Evolutionary conservation across 768 basidiomycete species (phyloP).

Genomic region (Mycena venus): DNA sequence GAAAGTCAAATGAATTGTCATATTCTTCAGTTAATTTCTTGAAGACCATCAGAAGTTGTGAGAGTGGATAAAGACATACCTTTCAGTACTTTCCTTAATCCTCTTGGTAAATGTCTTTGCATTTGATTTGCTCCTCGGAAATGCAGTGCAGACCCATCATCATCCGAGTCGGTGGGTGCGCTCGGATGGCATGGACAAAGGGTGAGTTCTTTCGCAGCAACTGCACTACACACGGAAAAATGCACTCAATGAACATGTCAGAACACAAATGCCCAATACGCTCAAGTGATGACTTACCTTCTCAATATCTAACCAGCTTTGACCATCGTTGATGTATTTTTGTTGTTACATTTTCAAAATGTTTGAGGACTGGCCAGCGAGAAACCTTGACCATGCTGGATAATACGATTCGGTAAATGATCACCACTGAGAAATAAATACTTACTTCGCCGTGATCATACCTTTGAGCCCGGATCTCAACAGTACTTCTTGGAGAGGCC

Average conservation of each 20-base stretch:
- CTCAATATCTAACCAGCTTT: constrained; percentile 30
- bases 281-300: constrained; percentile 4
- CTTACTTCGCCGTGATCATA: constrained; percentile 19
- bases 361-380: constrained; percentile 29
- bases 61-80: background rate
- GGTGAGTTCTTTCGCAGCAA: constrained; percentile 14
- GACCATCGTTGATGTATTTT: constrained; percentile 28
- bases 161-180: constrained; percentile 16
- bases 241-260: background rate
- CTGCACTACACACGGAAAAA: constrained; percentile 24
- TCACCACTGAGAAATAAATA: background rate
- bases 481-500: constrained; percentile 17
- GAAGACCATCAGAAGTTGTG: background rate
- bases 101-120: constrained; percentile 13
- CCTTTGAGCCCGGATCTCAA: background rate
- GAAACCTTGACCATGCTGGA: constrained; percentile 25
- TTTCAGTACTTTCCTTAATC: constrained; percentile 11
- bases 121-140: constrained; percentile 12
- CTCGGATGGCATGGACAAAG: constrained; percentile 22
- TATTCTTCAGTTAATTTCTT: constrained; percentile 17
- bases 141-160: constrained; percentile 24
- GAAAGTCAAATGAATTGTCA: constrained; percentile 16
- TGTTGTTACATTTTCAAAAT: constrained; percentile 25
- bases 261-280: background rate
- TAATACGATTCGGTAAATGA: background rate